Evolutionary conservation across 1,284 basidiomycete genomes (phyloP).

Genomic region (Apiotrichum sp.): DNA sequence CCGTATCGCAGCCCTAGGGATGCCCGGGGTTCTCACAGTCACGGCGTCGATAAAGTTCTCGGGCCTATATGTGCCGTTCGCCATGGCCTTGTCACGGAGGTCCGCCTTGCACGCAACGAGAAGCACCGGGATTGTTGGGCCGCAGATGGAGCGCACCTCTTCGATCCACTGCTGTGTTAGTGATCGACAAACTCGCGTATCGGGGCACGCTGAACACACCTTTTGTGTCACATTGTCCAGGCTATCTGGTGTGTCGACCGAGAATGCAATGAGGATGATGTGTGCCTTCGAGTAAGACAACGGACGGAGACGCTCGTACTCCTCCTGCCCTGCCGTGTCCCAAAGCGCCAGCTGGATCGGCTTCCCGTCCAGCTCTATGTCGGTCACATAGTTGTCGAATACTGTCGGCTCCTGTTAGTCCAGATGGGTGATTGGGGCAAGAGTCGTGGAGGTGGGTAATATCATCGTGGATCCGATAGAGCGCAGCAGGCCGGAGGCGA

Average conservation of each 20-base stretch:
- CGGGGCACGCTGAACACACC: conserved; percentile 56
- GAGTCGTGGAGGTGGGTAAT: no score
- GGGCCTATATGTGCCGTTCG: conserved; percentile 39
- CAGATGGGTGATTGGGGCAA: no score
- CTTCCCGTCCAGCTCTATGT: conserved; percentile 94
- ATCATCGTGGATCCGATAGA: no score
- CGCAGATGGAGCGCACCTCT: conserved; percentile 87
- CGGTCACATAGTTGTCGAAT: conserved; percentile 97
- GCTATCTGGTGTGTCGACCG: conserved; percentile 93
- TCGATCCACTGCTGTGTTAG: conserved; percentile 99
- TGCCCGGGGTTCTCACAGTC: conserved; percentile 4
- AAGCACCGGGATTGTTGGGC: conserved; percentile 53
- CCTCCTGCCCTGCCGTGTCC: conserved; percentile 93
- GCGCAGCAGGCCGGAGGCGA: no score
- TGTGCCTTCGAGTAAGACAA: conserved; percentile 97
- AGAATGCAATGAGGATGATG: conserved; percentile 95
- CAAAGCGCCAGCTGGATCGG: conserved; percentile 54
- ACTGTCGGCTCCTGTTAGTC: conserved; percentile 58
- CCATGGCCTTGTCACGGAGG: conserved; percentile 52
- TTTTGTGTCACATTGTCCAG: conserved; percentile 92
- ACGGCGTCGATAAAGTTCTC: conserved; percentile 42
- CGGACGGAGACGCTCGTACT: conserved; percentile 91
- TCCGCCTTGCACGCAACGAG: conserved; percentile 50
- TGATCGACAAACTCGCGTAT: no score
- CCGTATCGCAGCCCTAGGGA: no score